Percentiles rank a stretch among this genome's conserved stretches.
Evolutionary conservation across 2,329 filamentous ascomycete species (phyloP).

Genomic region (Apiospora kogelbergensis): DNA sequence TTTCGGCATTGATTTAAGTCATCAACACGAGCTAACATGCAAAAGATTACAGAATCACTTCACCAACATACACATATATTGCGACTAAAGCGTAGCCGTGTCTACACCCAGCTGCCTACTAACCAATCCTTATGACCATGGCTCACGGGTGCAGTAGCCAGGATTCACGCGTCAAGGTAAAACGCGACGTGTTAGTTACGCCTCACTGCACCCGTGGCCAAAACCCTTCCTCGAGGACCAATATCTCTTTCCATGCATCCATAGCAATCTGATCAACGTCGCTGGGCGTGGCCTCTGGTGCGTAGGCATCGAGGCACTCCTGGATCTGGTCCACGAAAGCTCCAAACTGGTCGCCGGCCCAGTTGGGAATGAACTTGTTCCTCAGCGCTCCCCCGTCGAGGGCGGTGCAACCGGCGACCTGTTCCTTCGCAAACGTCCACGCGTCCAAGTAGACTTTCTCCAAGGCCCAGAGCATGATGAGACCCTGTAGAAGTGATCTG

Average conservation of each 20-base stretch:
- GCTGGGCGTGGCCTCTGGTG: constrained; percentile 21
- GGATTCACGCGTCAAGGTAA: neutral
- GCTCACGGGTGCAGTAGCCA: neutral
- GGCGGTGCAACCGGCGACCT: constrained; percentile 36
- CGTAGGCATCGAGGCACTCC: constrained; percentile 31
- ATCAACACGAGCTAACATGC: neutral
- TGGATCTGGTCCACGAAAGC: constrained; percentile 43
- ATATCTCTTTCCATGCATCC: constrained; percentile 47
- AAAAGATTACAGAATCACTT: neutral
- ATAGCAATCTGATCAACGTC: constrained; percentile 36
- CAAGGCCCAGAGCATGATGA: constrained; percentile 76
- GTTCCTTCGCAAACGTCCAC: constrained; percentile 50
- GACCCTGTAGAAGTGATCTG: constrained; percentile 55
- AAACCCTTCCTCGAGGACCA: constrained; percentile 58
- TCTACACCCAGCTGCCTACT: neutral
- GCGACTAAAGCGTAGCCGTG: no score
- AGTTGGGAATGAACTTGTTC: constrained; percentile 66
- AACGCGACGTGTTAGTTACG: neutral
- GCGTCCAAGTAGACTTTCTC: constrained; percentile 64
- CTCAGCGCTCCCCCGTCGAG: constrained; percentile 65
- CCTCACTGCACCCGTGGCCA: constrained; percentile 47
- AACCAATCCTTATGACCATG: neutral
- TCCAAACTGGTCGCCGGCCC: constrained; percentile 62
- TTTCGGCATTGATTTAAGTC: neutral
- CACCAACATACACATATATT: neutral